Evolutionary conservation across 129 eudicot genomes (phyloP).

Genomic region (Helianthus tuberosus): DNA sequence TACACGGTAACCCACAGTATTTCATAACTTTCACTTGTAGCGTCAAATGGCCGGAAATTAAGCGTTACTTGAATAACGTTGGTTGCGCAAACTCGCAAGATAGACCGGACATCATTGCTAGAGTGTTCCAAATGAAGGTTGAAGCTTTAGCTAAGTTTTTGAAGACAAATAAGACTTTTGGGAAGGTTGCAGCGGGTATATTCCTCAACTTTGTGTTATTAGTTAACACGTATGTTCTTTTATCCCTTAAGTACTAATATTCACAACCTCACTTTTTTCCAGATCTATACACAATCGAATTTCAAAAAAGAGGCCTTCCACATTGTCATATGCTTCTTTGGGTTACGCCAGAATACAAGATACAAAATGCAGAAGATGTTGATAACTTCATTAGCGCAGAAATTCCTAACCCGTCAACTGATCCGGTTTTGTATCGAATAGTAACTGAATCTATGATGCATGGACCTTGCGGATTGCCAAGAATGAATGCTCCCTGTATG

Average conservation of each 20-base stretch:
- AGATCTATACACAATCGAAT: not conserved
- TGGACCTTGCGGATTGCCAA: not conserved
- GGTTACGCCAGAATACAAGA: not conserved
- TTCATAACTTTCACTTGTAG: not conserved
- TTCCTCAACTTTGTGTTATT: not conserved
- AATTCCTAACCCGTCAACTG: not conserved
- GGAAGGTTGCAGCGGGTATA: not conserved
- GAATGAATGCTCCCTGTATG: not conserved
- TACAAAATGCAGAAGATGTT: not conserved
- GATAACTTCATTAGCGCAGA: not conserved
- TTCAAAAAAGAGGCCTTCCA: not conserved
- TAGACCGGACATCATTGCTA: not conserved
- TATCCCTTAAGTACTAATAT: too few species aligned
- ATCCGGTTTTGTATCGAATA: not conserved
- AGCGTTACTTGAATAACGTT: not conserved
- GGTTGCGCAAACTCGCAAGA: not conserved
- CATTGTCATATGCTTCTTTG: slow-evolving; percentile 6
- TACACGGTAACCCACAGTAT: not conserved
- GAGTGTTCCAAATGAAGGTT: not conserved
- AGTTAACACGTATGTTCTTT: too few species aligned
- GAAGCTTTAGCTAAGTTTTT: not conserved
- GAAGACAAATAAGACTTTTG: not conserved
- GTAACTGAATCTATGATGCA: slow-evolving; percentile 15
- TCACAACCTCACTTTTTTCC: not conserved
- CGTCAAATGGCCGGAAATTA: not conserved